Base-by-base conservation (phyloP, 345 rosid genomes). In the Corchorus capsularis region DNA sequence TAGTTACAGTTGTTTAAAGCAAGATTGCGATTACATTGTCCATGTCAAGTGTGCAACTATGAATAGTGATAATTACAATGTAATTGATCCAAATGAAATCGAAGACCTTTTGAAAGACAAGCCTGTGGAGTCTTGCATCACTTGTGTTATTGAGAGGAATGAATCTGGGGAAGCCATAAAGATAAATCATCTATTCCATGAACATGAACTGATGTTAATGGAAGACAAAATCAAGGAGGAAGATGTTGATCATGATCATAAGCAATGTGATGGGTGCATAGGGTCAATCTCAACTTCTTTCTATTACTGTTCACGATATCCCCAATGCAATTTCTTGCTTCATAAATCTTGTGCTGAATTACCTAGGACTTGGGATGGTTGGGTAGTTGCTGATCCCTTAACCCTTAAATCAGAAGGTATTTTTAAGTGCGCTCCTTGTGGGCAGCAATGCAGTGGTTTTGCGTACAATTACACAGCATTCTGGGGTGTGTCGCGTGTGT, bases 231-330 rank as follows among this genome's bases (percentile, higher is more conserved):
- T 5, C 0, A 60, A 60, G 0, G 17, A 10, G 13, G 64, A 27
- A 27, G 27, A 27, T 27, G 27, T 27, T 27, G 27, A 27, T 27
- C 1, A 27, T 27, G 27, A 27, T 27, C 1, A 61, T 61, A 13
- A 34, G 32, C 8, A 6, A 0, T 61, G 43, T 39, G 43, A 72
- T 27, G 82, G 79, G 32, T 82, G 84, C 67, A 32, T 69, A 32
- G 54, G 57, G 47, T 62, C 74, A 27, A 57, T 74, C 16, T 74
- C 72, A n/a, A 54, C 14, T 39, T 22, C 47, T 1, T 74, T 69
- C 41, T 82, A 78, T 43, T 56, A 0, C 45, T 75, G 79, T 41
- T 43, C 63, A 35, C 15, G 66, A 3, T 43, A n/a, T n/a, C n/a
- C 63, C 35, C 15, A 71, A 3, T 78, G 82, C 45, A 64, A 54